Evolutionary conservation across 805 yeast species (phyloP).

Genomic region (Lipomyces oligophaga): DNA sequence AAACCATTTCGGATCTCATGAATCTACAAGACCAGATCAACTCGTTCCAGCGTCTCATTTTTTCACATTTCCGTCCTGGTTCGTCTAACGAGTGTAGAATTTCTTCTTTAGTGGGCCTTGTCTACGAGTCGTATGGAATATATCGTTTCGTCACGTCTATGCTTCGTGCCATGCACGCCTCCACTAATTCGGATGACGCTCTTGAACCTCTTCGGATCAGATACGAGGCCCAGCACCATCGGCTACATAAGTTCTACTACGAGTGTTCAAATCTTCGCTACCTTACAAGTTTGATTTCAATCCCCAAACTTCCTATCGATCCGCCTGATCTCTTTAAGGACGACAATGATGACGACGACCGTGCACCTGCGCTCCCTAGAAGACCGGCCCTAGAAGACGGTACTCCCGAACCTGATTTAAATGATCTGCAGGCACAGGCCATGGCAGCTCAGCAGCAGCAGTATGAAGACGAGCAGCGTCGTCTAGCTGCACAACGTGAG

Average conservation of each 20-base stretch:
- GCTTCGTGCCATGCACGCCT: conserved; percentile 80
- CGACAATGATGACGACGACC: conserved; percentile 39
- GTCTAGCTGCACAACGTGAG: conserved; percentile 54
- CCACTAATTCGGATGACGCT: conserved; percentile 71
- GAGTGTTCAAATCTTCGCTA: conserved; percentile 84
- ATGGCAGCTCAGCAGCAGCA: conserved; percentile 40
- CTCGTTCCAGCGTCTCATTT: conserved; percentile 68
- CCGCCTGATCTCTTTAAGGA: conserved; percentile 56
- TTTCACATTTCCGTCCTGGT: conserved; percentile 63
- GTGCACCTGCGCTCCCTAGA: conserved; percentile 41
- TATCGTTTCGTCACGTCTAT: conserved; percentile 84
- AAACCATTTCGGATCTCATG: conserved; percentile 80
- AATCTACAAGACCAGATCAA: conserved; percentile 79
- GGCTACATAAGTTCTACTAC: conserved; percentile 77
- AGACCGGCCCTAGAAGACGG: conserved; percentile 38
- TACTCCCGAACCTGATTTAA: conserved; percentile 30
- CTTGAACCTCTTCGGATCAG: conserved; percentile 68
- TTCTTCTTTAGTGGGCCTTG: conserved; percentile 82
- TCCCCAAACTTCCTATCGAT: conserved; percentile 59
- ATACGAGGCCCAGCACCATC: conserved; percentile 63
- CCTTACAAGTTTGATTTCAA: conserved; percentile 72
- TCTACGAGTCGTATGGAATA: conserved; percentile 88
- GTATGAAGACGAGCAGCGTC: conserved; percentile 36
- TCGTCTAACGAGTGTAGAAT: conserved; percentile 68
- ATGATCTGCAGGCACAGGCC: conserved; percentile 43